phyloP scores from a whole-genome alignment of 352 stramenopile species.

The Phytophthora sansomeana region DNA sequence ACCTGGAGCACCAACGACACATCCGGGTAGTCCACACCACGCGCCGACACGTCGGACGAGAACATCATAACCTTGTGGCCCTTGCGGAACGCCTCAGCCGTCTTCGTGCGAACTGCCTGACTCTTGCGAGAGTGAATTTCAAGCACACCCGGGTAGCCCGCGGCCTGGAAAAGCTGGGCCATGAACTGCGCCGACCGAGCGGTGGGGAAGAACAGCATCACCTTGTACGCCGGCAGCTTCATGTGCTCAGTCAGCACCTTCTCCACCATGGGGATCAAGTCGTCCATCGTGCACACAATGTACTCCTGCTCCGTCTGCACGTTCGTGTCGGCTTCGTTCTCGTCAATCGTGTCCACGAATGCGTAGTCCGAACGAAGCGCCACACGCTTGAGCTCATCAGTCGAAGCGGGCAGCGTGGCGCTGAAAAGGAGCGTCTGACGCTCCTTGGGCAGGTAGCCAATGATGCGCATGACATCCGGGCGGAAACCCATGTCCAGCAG shows the following conservation, averaged over 20 bases:
- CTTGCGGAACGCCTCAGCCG: slow-evolving; percentile 90
- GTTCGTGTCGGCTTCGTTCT: slow-evolving; percentile 92
- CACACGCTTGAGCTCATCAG: slow-evolving; percentile 90
- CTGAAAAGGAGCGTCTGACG: slow-evolving; percentile 97
- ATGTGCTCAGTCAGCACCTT: slow-evolving; percentile 79
- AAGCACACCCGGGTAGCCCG: slow-evolving; percentile 80
- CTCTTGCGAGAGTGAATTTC: slow-evolving; percentile 98
- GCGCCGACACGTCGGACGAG: slow-evolving; percentile 94
- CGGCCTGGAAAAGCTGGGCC: slow-evolving; percentile 88
- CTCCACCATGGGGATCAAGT: slow-evolving; percentile 80
- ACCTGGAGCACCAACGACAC: slow-evolving; percentile 92
- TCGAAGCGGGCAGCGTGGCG: slow-evolving; percentile 91
- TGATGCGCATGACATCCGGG: slow-evolving; percentile 92
- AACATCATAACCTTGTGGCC: slow-evolving; percentile 93
- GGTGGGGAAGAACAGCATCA: slow-evolving; percentile 96
- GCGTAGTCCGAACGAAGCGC: slow-evolving; percentile 88
- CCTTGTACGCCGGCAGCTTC: slow-evolving; percentile 89
- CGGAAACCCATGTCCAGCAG: slow-evolving; percentile 97
- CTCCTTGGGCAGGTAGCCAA: slow-evolving; percentile 55
- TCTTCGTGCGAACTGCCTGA: slow-evolving; percentile 89
- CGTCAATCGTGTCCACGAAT: slow-evolving; percentile 94
- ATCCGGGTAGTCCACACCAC: slow-evolving; percentile 96
- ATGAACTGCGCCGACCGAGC: slow-evolving; percentile 90
- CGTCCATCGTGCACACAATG: slow-evolving; percentile 71
- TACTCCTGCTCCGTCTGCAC: slow-evolving; percentile 89